phyloP scores from a whole-genome alignment of 1,284 basidiomycete genomes.

The Golubevia pallescens region DNA sequence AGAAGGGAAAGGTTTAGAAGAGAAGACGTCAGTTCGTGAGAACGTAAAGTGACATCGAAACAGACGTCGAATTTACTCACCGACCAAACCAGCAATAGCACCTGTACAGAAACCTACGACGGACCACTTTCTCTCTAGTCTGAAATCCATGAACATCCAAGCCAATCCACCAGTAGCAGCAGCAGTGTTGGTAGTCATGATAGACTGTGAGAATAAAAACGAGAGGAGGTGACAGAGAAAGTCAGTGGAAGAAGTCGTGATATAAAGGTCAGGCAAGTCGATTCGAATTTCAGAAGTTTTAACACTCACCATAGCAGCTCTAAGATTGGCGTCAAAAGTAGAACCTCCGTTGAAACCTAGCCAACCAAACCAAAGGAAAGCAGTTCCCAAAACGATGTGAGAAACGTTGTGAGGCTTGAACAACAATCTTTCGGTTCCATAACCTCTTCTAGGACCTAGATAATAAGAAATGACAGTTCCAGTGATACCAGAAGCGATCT shows the following conservation, averaged over 20 bases:
- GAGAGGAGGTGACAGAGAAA: neutral
- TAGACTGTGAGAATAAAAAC: neutral
- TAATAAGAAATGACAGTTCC: slow-evolving; percentile 90
- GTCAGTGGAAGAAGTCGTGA: neutral
- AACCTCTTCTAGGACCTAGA: slow-evolving; percentile 85
- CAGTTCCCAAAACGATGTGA: slow-evolving; percentile 83
- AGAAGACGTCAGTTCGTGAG: too few relatives aligned
- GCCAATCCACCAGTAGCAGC: slow-evolving; percentile 78
- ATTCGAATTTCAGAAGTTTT: slow-evolving; percentile 69
- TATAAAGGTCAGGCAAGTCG: neutral
- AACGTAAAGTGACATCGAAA: neutral
- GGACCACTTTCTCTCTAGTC: slow-evolving; percentile 83
- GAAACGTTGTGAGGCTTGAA: slow-evolving; percentile 93
- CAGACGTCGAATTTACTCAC: slow-evolving; percentile 3
- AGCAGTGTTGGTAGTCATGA: slow-evolving; percentile 66
- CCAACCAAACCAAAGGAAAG: slow-evolving; percentile 94
- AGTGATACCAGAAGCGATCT: slow-evolving; percentile 85
- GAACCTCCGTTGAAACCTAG: slow-evolving; percentile 78
- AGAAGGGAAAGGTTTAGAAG: too few relatives aligned
- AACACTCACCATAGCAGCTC: slow-evolving; percentile 84
- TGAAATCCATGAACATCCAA: slow-evolving; percentile 88
- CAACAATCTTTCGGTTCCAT: slow-evolving; percentile 82
- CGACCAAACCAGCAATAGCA: slow-evolving; percentile 82
- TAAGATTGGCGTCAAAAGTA: slow-evolving; percentile 87
- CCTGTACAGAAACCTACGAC: slow-evolving; percentile 88